phyloP scores from a whole-genome alignment of 129 eudicot genomes.

The Artemisia annua region DNA sequence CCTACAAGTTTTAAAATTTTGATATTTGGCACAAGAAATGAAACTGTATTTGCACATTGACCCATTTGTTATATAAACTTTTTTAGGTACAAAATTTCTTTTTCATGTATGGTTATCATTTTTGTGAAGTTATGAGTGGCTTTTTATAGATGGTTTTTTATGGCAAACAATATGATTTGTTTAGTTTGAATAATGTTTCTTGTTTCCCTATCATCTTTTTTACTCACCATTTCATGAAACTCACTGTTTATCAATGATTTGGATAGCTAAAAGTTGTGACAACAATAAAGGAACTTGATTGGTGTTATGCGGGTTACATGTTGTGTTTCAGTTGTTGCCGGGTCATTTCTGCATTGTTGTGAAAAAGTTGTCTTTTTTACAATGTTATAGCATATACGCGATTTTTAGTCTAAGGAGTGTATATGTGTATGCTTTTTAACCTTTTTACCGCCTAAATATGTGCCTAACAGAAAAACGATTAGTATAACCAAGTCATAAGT shows the following conservation, averaged over 20 bases:
- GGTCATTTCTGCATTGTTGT: too few relatives aligned
- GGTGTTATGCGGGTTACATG: not conserved
- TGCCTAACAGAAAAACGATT: too few relatives aligned
- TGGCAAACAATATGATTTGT: conserved; percentile 90
- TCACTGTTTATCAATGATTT: conserved; percentile 58
- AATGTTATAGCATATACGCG: not conserved
- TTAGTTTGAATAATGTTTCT: conserved; percentile 56
- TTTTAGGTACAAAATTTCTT: conserved; percentile 16
- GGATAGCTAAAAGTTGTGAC: conserved; percentile 69
- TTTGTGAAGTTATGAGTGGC: conserved; percentile 38
- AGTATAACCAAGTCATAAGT: too few relatives aligned
- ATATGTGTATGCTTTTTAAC: not conserved
- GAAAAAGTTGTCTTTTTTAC: too few relatives aligned
- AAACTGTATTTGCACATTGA: conserved; percentile 20
- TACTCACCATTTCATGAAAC: conserved; percentile 35
- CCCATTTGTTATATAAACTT: not conserved
- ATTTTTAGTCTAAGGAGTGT: not conserved
- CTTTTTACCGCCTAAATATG: too few relatives aligned
- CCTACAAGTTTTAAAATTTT: conserved; percentile 26
- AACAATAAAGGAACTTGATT: conserved; percentile 43
- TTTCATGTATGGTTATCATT: conserved; percentile 14
- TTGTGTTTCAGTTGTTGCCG: not conserved
- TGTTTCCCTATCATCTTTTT: conserved; percentile 61
- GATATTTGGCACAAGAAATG: conserved; percentile 9
- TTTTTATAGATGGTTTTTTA: conserved; percentile 40